Base-by-base conservation (phyloP, 495 filamentous ascomycete genomes). In the Trichoderma reesei region DNA sequence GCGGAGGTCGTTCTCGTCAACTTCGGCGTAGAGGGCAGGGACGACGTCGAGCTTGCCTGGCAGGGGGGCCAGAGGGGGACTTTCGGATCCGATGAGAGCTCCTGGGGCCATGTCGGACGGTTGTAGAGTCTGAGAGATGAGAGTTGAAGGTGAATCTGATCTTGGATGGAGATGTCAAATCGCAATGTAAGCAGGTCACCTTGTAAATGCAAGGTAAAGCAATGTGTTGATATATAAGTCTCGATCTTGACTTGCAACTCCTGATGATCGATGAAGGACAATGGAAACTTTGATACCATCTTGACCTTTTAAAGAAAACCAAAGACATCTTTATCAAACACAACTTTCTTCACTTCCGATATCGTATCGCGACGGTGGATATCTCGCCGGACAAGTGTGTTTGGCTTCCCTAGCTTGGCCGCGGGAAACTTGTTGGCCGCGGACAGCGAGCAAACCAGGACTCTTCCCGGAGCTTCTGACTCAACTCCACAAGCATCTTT, bases 1-100 rank as follows among this genome's bases (percentile, higher is more conserved):
- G 11, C 41, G 5, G n/a, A 67, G 63, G 14, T 67, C 48, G 10
- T 37, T 18, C 6, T 69, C 62, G 36, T 63, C 61, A 59, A 64
- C 56, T 13, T 16, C 3, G 16, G 41, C 63, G 44, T 69, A 65
- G 8, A 69, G 65, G 10, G 46, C 60, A 16, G 41, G 48, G 13
- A 18, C 39, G 37, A 63, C 7, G 31, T 63, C 59, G 9, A 39
- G 51, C 26, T 56, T 56, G 11, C 51, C 51, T 5, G 51, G 16
- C 14, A 34, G 5, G 2, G 51, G 51, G 13, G 51, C 51, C 51
- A 56, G 31, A 10, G 34, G 31, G 13, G 51, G 20, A 10, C 51
- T 56, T 3, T 56, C 51, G 34, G 51, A 34, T 56, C 26, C 51
- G 10, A 56, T 26, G 31, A 56, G 51, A 56, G 51, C 51, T 31